Percentiles rank a stretch among this genome's conserved stretches.
Conservation (phyloP, 2,329 filamentous ascomycete genomes). For the Mycosphaerella sp. region DNA sequence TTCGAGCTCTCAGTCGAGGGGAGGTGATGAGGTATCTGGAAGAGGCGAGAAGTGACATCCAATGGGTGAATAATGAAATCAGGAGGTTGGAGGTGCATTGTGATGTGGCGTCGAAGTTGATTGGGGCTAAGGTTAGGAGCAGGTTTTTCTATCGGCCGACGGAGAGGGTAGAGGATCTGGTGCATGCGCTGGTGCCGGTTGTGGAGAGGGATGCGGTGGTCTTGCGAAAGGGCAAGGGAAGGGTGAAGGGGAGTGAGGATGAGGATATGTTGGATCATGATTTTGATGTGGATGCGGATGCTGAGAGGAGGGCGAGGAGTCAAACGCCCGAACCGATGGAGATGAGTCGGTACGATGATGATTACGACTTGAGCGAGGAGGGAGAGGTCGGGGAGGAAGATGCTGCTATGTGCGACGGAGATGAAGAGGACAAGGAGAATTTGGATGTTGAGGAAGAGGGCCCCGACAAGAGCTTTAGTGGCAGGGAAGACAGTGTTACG, state of each 20-base stretch:
- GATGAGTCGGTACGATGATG: constrained; percentile 3
- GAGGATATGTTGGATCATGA: constrained; percentile 17
- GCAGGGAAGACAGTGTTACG: constrained; percentile 2
- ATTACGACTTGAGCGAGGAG: constrained; percentile 1
- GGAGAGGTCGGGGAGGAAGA: background rate
- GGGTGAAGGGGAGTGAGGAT: constrained; percentile 3
- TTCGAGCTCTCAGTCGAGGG: background rate
- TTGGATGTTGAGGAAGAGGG: background rate
- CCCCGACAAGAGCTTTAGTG: background rate
- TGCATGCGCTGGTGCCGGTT: constrained; percentile 1
- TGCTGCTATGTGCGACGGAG: background rate
- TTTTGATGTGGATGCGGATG: background rate
- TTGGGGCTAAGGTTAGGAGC: constrained; percentile 1
- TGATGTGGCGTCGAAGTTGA: constrained; percentile 12
- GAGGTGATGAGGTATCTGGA: constrained; percentile 5
- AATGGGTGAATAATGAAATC: constrained; percentile 15
- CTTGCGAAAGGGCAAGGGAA: background rate
- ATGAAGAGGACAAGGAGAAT: constrained; percentile 1
- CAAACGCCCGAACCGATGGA: constrained; percentile 11
- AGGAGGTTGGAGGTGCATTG: constrained; percentile 15
- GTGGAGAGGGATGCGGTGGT: constrained; percentile 2
- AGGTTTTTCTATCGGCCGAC: constrained; percentile 12
- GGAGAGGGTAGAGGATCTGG: constrained; percentile 3
- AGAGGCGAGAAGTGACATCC: constrained; percentile 14
- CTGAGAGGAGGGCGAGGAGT: constrained; percentile 2